Evolutionary conservation across 2,329 filamentous ascomycete species (phyloP).

Genomic region (Diaporthe nobilis): DNA sequence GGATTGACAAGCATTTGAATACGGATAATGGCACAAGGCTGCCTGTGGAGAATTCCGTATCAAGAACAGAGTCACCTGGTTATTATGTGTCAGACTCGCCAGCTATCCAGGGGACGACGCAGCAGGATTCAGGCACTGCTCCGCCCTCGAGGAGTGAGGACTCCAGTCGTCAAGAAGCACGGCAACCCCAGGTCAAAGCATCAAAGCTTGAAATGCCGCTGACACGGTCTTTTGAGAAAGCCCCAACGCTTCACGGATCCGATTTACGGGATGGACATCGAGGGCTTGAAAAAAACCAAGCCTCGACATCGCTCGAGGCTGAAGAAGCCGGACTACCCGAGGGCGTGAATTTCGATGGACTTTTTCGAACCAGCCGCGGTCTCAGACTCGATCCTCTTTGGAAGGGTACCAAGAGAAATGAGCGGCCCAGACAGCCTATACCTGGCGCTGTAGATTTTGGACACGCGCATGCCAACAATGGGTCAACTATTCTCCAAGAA

Average conservation of each 20-base stretch:
- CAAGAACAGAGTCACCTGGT: background rate
- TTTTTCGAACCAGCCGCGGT: constrained; percentile 40
- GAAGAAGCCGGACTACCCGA: constrained; percentile 21
- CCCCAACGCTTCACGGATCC: background rate
- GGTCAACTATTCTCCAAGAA: constrained; percentile 31
- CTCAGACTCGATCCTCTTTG: constrained; percentile 36
- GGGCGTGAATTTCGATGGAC: constrained; percentile 34
- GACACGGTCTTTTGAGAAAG: background rate
- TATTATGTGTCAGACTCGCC: background rate
- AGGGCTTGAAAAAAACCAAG: background rate
- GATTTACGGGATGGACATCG: background rate
- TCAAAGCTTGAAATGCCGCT: background rate
- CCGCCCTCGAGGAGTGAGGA: background rate
- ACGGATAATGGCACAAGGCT: background rate
- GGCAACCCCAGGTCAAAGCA: background rate
- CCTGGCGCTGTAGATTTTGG: constrained; percentile 29
- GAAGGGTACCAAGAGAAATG: constrained; percentile 37
- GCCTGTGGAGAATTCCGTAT: background rate
- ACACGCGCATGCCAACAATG: background rate
- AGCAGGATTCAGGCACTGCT: background rate
- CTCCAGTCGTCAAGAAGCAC: background rate
- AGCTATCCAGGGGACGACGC: background rate
- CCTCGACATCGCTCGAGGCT: background rate
- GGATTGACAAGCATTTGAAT: background rate
- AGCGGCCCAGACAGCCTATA: constrained; percentile 19